phyloP scores from a whole-genome alignment of 768 basidiomycete species.

The Amanita subjunquillea region DNA sequence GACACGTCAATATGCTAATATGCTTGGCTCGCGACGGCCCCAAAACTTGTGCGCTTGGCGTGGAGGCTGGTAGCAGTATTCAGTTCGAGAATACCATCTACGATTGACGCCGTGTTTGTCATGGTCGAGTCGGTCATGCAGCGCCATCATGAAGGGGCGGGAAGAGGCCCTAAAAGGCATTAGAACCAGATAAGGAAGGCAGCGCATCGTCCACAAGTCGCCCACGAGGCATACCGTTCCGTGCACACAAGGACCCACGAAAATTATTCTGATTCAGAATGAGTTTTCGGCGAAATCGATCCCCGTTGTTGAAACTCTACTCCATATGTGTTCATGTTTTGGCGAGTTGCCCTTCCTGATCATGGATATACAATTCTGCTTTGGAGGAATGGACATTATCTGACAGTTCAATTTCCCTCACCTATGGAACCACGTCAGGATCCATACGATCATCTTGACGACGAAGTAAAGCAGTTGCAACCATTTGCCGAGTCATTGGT shows the following conservation, averaged over 20 bases:
- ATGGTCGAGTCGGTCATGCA: neutral
- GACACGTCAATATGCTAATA: neutral
- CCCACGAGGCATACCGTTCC: neutral
- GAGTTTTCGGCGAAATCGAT: neutral
- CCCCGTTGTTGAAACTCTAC: neutral
- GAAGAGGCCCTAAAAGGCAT: neutral
- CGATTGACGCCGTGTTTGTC: neutral
- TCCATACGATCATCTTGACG: neutral
- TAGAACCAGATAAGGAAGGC: neutral
- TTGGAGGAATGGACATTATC: slow-evolving; percentile 1
- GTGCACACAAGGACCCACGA: neutral
- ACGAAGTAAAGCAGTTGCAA: neutral
- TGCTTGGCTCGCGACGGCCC: neutral
- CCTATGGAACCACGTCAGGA: neutral
- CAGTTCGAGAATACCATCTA: neutral
- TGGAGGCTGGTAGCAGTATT: neutral
- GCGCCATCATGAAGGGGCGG: neutral
- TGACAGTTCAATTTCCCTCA: slow-evolving; percentile 1
- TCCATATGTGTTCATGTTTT: neutral
- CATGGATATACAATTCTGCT: neutral
- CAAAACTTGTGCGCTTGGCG: neutral
- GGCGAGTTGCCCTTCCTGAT: neutral
- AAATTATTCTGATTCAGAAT: neutral
- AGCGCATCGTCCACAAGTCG: neutral
- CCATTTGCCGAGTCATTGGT: neutral